Percentiles rank a stretch among this genome's conserved stretches.
These are phyloP conservation scores for Xerocomellus intermedius DNA, from an alignment of 768 basidiomycete species.

Conservation along the genomic window DNA sequence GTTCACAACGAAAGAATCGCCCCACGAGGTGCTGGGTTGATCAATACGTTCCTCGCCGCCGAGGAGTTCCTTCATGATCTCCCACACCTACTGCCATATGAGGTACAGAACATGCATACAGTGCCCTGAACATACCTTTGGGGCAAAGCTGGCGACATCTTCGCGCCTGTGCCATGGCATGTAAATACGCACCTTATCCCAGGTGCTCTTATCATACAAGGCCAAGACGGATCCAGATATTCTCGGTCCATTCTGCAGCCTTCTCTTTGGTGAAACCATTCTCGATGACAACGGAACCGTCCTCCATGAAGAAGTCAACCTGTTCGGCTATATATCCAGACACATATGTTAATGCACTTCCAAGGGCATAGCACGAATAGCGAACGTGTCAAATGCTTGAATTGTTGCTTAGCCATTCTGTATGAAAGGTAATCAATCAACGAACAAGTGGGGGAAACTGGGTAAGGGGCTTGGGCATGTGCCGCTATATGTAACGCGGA, in stretches of 20 bases:
- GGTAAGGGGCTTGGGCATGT: neutral
- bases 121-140: conserved; percentile 39
- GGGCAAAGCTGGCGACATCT: conserved; percentile 47
- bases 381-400: conserved; percentile 35
- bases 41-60: neutral
- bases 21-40: neutral
- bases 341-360: neutral
- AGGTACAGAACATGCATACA: neutral
- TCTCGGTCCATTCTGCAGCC: conserved; percentile 44
- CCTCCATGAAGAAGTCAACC: conserved; percentile 51
- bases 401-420: neutral
- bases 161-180: conserved; percentile 49
- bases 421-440: neutral
- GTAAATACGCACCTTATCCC: conserved; percentile 50
- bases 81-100: neutral
- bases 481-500: neutral
- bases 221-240: conserved; percentile 52
- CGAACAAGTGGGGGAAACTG: neutral
- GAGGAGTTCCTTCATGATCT: conserved; percentile 2
- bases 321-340: conserved; percentile 42
- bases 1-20: conserved; percentile 1
- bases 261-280: conserved; percentile 52
- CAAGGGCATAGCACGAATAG: neutral
- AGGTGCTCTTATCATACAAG: conserved; percentile 56
- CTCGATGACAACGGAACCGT: conserved; percentile 54